These are phyloP conservation scores for Cryptococcus floricola DNA, from an alignment of 1,284 basidiomycete genomes.

Conservation along the genomic window DNA sequence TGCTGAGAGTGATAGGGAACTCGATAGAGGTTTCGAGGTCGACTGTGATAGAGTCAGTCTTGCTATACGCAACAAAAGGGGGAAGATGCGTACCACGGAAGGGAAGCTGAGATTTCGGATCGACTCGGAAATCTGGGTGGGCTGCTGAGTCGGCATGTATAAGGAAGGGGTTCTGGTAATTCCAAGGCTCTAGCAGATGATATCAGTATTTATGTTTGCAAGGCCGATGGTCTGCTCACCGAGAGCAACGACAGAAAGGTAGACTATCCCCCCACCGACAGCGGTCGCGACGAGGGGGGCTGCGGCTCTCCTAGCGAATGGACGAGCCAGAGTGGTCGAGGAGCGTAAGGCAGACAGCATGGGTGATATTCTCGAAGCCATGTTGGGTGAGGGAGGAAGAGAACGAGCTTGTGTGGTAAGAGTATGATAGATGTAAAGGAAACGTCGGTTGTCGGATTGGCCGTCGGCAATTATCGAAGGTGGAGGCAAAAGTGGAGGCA, in stretches of 20 bases:
- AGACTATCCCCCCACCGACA: background rate
- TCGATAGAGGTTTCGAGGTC: slow-evolving; percentile 46
- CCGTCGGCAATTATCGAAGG: too few species aligned
- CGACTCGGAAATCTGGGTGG: slow-evolving; percentile 5
- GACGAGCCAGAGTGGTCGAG: background rate
- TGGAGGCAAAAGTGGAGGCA: too few species aligned
- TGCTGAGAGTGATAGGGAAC: slow-evolving; percentile 37
- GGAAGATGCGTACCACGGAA: slow-evolving; percentile 7
- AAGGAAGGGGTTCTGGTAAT: background rate
- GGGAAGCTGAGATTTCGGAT: slow-evolving; percentile 9
- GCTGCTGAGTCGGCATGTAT: slow-evolving; percentile 10
- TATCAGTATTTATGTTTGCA: background rate
- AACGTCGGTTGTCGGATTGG: too few species aligned
- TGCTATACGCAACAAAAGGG: background rate
- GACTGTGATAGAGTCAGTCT: background rate
- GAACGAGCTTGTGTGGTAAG: too few species aligned
- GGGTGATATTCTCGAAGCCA: too few species aligned
- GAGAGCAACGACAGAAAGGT: background rate
- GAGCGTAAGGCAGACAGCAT: too few species aligned
- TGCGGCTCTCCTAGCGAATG: background rate
- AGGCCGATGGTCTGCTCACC: background rate
- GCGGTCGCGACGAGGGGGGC: background rate
- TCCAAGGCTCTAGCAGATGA: background rate
- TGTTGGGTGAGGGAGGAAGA: too few species aligned
- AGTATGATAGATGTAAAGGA: too few species aligned